These are phyloP conservation scores for Pythium oligandrum DNA, from an alignment of 352 stramenopile species.

Conservation along the genomic window DNA sequence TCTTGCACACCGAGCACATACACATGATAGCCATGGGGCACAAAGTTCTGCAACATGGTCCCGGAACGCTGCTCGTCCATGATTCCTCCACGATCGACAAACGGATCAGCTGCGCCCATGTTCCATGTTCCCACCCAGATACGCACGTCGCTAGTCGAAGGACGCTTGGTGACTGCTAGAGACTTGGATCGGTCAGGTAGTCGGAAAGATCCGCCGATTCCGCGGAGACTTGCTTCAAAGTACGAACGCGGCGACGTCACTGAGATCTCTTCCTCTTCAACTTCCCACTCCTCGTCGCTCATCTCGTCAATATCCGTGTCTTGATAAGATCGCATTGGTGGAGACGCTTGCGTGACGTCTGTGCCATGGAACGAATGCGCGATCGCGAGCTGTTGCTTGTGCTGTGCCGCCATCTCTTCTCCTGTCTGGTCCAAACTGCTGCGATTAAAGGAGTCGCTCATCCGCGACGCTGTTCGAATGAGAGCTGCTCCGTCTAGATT, in stretches of 20 bases:
- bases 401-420: slow-evolving; percentile 29
- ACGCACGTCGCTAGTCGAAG: slow-evolving; percentile 44
- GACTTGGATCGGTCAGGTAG: slow-evolving; percentile 11
- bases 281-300: slow-evolving; percentile 12
- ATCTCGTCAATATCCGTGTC: slow-evolving; percentile 35
- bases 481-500: slow-evolving; percentile 26
- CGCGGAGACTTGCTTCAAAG: slow-evolving; percentile 44
- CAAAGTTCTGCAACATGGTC: slow-evolving; percentile 66
- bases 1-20: slow-evolving; percentile 86
- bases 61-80: slow-evolving; percentile 72
- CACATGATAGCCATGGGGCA: slow-evolving; percentile 80
- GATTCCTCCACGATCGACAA: slow-evolving; percentile 61
- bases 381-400: slow-evolving; percentile 37
- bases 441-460: slow-evolving; percentile 48
- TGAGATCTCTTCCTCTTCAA: slow-evolving; percentile 13
- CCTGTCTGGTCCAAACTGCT: slow-evolving; percentile 11
- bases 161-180: slow-evolving; percentile 21
- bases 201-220: slow-evolving; percentile 32
- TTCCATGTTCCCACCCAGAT: slow-evolving; percentile 88
- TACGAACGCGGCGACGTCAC: slow-evolving; percentile 67
- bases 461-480: slow-evolving; percentile 26
- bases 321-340: slow-evolving; percentile 20
- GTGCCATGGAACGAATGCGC: slow-evolving; percentile 27
- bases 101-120: slow-evolving; percentile 77
- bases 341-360: slow-evolving; percentile 14